Evolutionary conservation across 2,329 filamentous ascomycete species (phyloP), one percentile per base, ranked within the genome.

Genomic region (Pyrenochaeta sp.): DNA sequence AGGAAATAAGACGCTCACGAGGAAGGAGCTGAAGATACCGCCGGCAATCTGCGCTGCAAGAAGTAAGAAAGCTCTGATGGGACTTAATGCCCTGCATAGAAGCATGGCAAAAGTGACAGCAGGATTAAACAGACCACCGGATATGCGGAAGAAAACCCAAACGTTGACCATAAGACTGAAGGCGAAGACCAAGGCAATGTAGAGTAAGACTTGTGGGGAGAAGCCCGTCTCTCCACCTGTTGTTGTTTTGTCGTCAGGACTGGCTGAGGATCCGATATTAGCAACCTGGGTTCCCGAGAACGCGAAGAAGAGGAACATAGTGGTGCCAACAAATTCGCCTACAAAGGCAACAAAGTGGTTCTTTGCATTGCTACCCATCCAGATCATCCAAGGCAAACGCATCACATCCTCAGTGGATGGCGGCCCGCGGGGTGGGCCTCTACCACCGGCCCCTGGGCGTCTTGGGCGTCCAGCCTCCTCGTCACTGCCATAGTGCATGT

Each of bases 1-100:
- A 0, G 80, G 80, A 49, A 82, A 82, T 36, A 82, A 66, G 2
- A 74, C 74, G 1, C 68, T 74, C 9, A 82, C 79, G 2, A 82
- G 60, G 15, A 66, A 81, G 32, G 79, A 75, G 12, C 77, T 69
- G 33, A 79, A 76, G 30, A 82, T 80, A 18, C 71, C 73, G 11
- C 78, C 80, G 2, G 76, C 60, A 2, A 82, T 65, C 64, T 82
- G 80, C 23, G 79, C 69, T 39, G 80, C 63, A 43, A 82, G 69
- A 36, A 81, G 65, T 35, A 82, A 51, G 14, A 60, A 61, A n/a
- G 75, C 79, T 21, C 78, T 69, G n/a, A 74, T 29, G 62, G 77
- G 79, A 14, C 68, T 71, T 23, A 82, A 69, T 1, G 78, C 77
- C 32, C 77, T 75, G 35, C 66, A 69, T 0, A 75, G 55, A 21